These are phyloP conservation scores for Boletus subparvulus DNA, from an alignment of 768 basidiomycete genomes.

Conservation along the genomic window DNA sequence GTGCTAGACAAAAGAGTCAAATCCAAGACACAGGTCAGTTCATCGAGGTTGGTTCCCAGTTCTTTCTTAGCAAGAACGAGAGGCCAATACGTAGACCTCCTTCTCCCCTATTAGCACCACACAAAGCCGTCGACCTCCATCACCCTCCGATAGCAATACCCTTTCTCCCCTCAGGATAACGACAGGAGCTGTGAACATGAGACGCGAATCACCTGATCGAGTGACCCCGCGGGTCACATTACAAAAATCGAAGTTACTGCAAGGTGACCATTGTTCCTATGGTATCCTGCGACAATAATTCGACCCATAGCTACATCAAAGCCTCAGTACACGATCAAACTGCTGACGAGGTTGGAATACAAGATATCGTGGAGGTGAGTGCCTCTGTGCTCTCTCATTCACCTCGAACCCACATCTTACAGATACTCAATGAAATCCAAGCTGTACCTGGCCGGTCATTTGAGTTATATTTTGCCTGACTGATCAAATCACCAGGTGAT, in stretches of 20 bases:
- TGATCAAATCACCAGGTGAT: slow-evolving; percentile 43
- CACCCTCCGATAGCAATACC: slow-evolving; percentile 6
- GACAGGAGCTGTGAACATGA: not conserved
- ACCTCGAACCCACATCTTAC: not conserved
- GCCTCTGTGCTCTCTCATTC: not conserved
- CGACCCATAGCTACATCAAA: not conserved
- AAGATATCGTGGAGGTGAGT: slow-evolving; percentile 46
- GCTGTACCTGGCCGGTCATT: slow-evolving; percentile 30
- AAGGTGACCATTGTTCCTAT: slow-evolving; percentile 4
- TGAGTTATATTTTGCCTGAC: not conserved
- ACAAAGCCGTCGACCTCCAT: not conserved
- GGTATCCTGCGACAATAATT: not conserved
- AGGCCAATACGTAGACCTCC: not conserved
- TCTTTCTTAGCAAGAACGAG: not conserved
- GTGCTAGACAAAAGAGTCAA: slow-evolving; percentile 3
- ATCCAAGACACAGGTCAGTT: not conserved
- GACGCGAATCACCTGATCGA: not conserved
- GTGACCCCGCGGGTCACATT: not conserved
- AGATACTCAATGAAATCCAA: slow-evolving; percentile 55
- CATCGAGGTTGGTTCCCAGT: slow-evolving; percentile 7
- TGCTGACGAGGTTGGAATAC: slow-evolving; percentile 18
- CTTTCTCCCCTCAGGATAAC: slow-evolving; percentile 20
- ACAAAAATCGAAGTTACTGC: slow-evolving; percentile 3
- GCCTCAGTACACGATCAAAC: not conserved
- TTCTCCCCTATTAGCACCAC: not conserved